A percentile compares a stretch with the other conserved stretches of the same genome.
phyloP scores from a whole-genome alignment of 148 eudicot genomes.

The Vaccinium vitisidaea region DNA sequence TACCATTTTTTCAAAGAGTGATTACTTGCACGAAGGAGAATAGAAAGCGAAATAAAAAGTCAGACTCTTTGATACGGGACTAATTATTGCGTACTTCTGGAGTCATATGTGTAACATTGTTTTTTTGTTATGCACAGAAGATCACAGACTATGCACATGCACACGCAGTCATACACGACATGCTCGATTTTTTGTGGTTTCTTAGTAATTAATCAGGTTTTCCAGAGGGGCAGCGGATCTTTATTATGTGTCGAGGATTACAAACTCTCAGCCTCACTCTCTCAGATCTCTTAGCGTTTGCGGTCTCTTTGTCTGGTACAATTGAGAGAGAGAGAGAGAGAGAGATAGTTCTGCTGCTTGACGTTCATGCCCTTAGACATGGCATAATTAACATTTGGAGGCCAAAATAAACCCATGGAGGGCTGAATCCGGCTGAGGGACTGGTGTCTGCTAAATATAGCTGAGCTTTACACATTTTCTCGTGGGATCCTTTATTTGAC shows the following conservation, averaged over 20 bases:
- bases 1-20: neutral
- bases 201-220: neutral
- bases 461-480: no score
- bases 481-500: no score
- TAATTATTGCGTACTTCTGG: neutral
- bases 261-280: neutral
- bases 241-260: neutral
- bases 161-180: no score
- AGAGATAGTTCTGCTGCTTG: neutral
- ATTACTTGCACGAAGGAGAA: neutral
- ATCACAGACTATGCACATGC: neutral
- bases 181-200: neutral
- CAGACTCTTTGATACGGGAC: neutral
- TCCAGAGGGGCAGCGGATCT: neutral
- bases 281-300: no score
- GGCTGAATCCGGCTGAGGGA: no score
- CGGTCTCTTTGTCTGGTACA: neutral
- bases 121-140: neutral
- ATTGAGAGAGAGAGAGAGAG: neutral
- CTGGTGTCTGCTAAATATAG: no score
- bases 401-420: no score
- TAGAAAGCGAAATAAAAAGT: neutral
- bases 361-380: neutral
- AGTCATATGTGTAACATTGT: neutral
- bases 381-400: neutral